phyloP scores from a whole-genome alignment of 345 rosid species.

The Microthlaspi erraticum region DNA sequence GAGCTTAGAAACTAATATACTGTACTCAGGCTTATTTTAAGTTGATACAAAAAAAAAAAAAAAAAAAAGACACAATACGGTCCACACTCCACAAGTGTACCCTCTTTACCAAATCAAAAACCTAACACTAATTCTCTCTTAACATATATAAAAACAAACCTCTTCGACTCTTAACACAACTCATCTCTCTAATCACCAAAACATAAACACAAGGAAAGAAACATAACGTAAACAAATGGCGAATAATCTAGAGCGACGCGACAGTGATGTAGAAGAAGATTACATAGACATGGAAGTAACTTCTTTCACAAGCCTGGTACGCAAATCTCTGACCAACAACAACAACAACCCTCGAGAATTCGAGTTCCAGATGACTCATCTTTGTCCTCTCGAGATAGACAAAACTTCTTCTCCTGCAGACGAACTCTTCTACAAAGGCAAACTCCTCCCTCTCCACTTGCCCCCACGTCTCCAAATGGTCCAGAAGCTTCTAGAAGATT shows the following conservation, averaged over 20 bases:
- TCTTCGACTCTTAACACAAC: constrained; percentile 13
- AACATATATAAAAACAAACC: constrained; percentile 35
- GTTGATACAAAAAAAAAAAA: neutral
- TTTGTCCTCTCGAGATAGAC: constrained; percentile 51
- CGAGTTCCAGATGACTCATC: constrained; percentile 84
- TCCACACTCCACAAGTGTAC: constrained; percentile 35
- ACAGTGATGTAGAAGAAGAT: constrained; percentile 68
- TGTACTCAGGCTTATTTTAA: neutral
- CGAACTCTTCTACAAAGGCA: constrained; percentile 94
- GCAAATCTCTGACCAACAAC: constrained; percentile 50
- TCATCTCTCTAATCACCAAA: constrained; percentile 29
- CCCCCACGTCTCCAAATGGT: constrained; percentile 80
- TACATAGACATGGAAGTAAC: constrained; percentile 88
- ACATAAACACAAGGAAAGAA: constrained; percentile 26
- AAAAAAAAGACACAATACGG: constrained; percentile 11
- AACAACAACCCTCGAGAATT: constrained; percentile 64
- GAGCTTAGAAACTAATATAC: neutral
- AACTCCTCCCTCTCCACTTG: constrained; percentile 89
- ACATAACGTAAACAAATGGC: constrained; percentile 51
- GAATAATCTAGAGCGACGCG: constrained; percentile 48
- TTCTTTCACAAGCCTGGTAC: constrained; percentile 59
- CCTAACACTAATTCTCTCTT: constrained; percentile 41
- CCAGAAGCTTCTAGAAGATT: constrained; percentile 61
- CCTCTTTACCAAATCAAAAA: constrained; percentile 41
- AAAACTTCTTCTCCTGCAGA: constrained; percentile 80